phyloP scores from a whole-genome alignment of 768 basidiomycete species.

The Pilatotrama ljubarskyi region DNA sequence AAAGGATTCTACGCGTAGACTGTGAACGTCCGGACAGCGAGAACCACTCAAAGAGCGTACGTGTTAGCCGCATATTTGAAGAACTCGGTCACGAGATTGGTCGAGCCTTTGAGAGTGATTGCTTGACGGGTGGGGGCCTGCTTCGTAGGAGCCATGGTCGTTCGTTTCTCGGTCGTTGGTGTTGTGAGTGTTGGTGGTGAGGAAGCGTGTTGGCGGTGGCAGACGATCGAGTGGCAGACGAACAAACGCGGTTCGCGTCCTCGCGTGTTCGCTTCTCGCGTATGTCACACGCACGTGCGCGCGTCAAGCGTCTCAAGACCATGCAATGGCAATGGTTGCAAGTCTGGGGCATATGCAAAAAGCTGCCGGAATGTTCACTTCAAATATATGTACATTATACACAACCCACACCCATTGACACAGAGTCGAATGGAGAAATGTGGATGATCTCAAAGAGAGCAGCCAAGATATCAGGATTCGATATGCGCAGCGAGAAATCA shows the following conservation, averaged over 20 bases:
- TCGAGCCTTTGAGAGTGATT: conserved; percentile 95
- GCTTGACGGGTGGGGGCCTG: conserved; percentile 61
- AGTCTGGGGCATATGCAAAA: no score
- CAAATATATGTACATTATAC: no score
- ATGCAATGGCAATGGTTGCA: no score
- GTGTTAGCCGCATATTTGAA: conserved; percentile 99
- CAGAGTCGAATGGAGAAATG: no score
- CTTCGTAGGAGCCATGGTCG: conserved; percentile 42
- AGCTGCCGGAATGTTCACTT: background rate
- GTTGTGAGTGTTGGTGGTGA: background rate
- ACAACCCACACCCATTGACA: no score
- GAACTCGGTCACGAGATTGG: conserved; percentile 93
- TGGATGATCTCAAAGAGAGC: no score
- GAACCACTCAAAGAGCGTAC: conserved; percentile 47
- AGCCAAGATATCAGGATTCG: background rate
- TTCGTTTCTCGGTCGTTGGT: background rate
- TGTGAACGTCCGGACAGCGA: background rate
- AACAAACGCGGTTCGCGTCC: conserved; percentile 18
- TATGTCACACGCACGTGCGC: conserved; percentile 24
- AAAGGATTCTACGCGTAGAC: conserved; percentile 68
- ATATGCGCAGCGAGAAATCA: background rate
- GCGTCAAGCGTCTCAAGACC: conserved; percentile 2
- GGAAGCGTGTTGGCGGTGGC: background rate
- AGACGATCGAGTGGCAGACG: background rate
- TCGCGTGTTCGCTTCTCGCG: conserved; percentile 15